Evolutionary conservation across 345 rosid genomes (phyloP).

Genomic region (Rubroshorea leprosula): DNA sequence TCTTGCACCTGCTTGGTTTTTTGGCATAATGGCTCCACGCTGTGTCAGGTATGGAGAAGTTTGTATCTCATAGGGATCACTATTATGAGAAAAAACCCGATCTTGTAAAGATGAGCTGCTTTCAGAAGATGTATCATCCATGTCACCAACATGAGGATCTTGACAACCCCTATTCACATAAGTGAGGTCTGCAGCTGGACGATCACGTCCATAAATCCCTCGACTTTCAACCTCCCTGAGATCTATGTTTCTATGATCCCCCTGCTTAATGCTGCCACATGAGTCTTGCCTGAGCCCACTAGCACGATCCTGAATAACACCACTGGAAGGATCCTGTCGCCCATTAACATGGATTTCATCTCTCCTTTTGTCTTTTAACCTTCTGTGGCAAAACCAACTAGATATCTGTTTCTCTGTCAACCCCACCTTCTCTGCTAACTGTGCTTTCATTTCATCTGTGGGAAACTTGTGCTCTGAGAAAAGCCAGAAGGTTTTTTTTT

Average conservation of each 20-base stretch:
- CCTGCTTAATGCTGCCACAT: conserved; percentile 90
- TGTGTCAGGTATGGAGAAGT: conserved; percentile 27
- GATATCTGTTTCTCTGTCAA: conserved; percentile 94
- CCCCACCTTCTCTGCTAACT: conserved; percentile 59
- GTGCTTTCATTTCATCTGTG: conserved; percentile 66
- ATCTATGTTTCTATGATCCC: conserved; percentile 48
- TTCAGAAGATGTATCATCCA: conserved; percentile 71
- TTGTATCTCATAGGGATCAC: conserved; percentile 32
- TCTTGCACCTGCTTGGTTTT: conserved; percentile 28
- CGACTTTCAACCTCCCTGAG: conserved; percentile 84
- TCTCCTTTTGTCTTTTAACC: conserved; percentile 77
- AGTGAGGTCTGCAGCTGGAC: conserved; percentile 32
- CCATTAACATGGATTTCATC: conserved; percentile 55
- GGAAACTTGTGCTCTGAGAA: conserved; percentile 74
- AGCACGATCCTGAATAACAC: conserved; percentile 74
- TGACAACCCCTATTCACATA: conserved; percentile 32
- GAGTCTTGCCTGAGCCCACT: conserved; percentile 90
- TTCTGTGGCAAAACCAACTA: conserved; percentile 98
- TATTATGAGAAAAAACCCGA: conserved; percentile 34
- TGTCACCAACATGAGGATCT: conserved; percentile 33
- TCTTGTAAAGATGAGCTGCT: conserved; percentile 61
- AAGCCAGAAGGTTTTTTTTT: not conserved
- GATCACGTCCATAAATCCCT: conserved; percentile 42
- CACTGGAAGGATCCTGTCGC: conserved; percentile 76
- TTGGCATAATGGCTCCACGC: conserved; percentile 26